Evolutionary conservation across 257 asterid species (phyloP).

Genomic region (Solanum clarkiae): DNA sequence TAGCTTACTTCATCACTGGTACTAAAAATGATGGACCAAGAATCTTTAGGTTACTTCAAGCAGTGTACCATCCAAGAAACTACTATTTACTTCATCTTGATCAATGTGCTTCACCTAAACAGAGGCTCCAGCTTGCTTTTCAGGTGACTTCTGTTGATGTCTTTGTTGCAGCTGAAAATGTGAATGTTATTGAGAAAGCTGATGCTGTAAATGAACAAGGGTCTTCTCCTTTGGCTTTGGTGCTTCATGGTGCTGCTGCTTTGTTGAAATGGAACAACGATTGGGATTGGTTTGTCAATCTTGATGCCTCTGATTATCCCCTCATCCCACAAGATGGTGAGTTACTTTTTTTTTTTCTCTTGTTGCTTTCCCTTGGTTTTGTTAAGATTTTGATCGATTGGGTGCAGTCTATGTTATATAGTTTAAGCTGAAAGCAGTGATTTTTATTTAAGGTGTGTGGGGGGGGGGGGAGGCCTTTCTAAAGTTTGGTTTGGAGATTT

Average conservation of each 20-base stretch:
- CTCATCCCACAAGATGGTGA: slow-evolving; percentile 31
- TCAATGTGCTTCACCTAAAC: slow-evolving; percentile 10
- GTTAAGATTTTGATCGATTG: neutral
- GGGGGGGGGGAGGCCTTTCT: neutral
- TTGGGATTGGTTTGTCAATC: slow-evolving; percentile 40
- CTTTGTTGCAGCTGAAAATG: slow-evolving; percentile 24
- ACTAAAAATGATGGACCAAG: slow-evolving; percentile 18
- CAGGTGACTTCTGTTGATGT: slow-evolving; percentile 17
- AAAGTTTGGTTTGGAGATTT: neutral
- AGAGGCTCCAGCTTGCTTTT: slow-evolving; percentile 15
- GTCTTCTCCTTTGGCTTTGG: slow-evolving; percentile 14
- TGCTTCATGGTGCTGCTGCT: slow-evolving; percentile 32
- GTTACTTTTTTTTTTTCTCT: neutral
- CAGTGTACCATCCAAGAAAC: slow-evolving; percentile 30
- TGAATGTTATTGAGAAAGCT: slow-evolving; percentile 15
- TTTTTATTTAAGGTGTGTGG: neutral
- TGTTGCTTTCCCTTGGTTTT: neutral
- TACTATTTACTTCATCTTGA: slow-evolving; percentile 28
- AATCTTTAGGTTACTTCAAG: slow-evolving; percentile 23
- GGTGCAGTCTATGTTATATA: neutral
- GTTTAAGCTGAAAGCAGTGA: neutral
- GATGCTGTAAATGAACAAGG: slow-evolving; percentile 22
- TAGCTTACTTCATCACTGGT: slow-evolving; percentile 30
- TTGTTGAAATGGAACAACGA: slow-evolving; percentile 21
- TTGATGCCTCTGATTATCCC: slow-evolving; percentile 32